These are phyloP conservation scores for Phytophthora uliginosa DNA, from an alignment of 352 stramenopile genomes.

Conservation along the genomic window DNA sequence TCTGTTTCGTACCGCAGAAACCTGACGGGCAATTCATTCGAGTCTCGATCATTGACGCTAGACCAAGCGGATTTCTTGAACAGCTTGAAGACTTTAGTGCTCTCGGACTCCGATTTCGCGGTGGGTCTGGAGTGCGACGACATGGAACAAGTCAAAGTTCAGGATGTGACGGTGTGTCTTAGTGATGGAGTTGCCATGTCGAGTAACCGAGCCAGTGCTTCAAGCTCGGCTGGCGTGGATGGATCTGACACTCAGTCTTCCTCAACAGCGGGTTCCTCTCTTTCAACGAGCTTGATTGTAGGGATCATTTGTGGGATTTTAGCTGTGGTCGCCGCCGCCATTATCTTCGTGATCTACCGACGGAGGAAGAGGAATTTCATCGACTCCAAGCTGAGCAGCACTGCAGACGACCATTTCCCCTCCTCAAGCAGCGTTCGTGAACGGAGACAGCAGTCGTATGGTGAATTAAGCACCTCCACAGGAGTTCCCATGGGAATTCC, in stretches of 20 bases:
- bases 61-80: conserved; percentile 39
- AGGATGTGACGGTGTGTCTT: conserved; percentile 39
- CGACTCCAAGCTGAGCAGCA: conserved; percentile 28
- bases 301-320: conserved; percentile 30
- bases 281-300: conserved; percentile 27
- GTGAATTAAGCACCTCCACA: conserved; percentile 19
- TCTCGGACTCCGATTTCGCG: conserved; percentile 44
- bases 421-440: conserved; percentile 11
- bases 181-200: conserved; percentile 21
- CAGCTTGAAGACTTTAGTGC: conserved; percentile 38
- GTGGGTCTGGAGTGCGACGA: conserved; percentile 37
- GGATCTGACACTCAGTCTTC: conserved; percentile 9
- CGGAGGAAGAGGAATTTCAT: conserved; percentile 13
- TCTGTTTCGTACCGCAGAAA: conserved; percentile 19
- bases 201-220: conserved; percentile 20
- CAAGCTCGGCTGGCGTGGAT: conserved; percentile 6
- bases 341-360: conserved; percentile 26
- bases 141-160: conserved; percentile 29
- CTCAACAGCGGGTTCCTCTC: conserved; percentile 13
- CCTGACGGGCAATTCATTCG: conserved; percentile 51
- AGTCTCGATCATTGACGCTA: conserved; percentile 41
- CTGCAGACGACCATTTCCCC: conserved; percentile 19
- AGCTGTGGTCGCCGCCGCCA: conserved; percentile 13
- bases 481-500: conserved; percentile 32
- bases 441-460: conserved; percentile 14